These are phyloP conservation scores for Tolypocladium tropicale DNA, from an alignment of 2,329 filamentous ascomycete species.

Conservation along the genomic window DNA sequence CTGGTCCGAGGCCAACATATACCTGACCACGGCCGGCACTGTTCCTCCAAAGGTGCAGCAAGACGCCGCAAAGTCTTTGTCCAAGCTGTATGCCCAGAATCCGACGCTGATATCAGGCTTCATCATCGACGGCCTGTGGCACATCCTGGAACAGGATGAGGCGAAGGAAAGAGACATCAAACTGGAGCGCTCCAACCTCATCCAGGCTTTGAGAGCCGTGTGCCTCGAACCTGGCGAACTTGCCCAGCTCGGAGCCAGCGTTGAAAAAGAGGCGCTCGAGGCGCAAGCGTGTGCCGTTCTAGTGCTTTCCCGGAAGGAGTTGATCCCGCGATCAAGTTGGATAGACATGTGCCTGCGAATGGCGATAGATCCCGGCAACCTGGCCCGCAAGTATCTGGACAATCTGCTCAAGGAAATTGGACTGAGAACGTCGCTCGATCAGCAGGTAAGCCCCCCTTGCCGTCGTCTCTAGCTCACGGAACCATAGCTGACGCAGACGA, in stretches of 20 bases:
- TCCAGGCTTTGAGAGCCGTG: constrained; percentile 50
- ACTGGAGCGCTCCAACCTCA: constrained; percentile 52
- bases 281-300: constrained; percentile 66
- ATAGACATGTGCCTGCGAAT: constrained; percentile 77
- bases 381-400: constrained; percentile 56
- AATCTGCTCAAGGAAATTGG: constrained; percentile 59
- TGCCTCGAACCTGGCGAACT: constrained; percentile 47
- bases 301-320: constrained; percentile 65
- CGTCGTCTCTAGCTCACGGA: not conserved
- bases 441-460: constrained; percentile 36
- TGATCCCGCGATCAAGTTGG: constrained; percentile 75
- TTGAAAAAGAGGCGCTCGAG: constrained; percentile 44
- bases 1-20: constrained; percentile 84
- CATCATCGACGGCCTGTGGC: constrained; percentile 67
- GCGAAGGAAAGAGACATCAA: constrained; percentile 70
- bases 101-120: constrained; percentile 49
- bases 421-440: constrained; percentile 32
- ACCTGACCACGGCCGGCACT: constrained; percentile 54
- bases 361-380: constrained; percentile 69
- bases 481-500: constrained; percentile 1
- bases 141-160: constrained; percentile 61
- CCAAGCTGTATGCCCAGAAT: constrained; percentile 51
- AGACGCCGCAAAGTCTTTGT: constrained; percentile 50
- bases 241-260: constrained; percentile 27
- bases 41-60: constrained; percentile 54